phyloP scores from a whole-genome alignment of 106 monocot genomes.

The Alisma plantagoaquatica region DNA sequence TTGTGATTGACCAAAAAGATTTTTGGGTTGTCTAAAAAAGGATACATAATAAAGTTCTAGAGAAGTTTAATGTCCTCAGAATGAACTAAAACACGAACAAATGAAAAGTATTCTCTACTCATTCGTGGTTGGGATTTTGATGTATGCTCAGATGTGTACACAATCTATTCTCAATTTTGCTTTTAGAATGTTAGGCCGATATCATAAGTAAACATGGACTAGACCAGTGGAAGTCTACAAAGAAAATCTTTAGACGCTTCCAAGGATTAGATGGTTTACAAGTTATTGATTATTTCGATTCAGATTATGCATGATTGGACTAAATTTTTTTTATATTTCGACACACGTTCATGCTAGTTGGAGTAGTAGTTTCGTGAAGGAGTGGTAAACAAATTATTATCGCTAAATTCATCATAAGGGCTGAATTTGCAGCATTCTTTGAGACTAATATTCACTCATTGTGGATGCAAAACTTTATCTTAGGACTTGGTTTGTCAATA shows the following conservation, averaged over 20 bases:
- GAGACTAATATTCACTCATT: background rate
- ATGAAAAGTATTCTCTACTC: constrained; percentile 1
- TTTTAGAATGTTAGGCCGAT: background rate
- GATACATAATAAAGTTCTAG: no score
- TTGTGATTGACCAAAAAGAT: no score
- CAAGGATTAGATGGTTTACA: background rate
- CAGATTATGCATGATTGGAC: background rate
- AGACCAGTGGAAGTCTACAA: background rate
- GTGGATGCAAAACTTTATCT: background rate
- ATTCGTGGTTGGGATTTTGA: background rate
- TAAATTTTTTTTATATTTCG: background rate
- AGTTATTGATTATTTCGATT: constrained; percentile 1
- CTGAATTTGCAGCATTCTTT: background rate
- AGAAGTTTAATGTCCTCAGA: constrained; percentile 1
- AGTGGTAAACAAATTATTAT: constrained; percentile 1
- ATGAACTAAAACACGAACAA: constrained; percentile 2
- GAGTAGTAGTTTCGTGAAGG: background rate
- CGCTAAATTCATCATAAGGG: background rate
- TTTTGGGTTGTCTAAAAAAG: no score
- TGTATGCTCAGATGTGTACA: constrained; percentile 5
- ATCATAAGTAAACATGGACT: constrained; percentile 1
- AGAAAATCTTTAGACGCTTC: background rate
- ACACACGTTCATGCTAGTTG: background rate
- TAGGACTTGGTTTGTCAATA: background rate
- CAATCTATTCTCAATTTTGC: background rate